Base-by-base conservation (phyloP, 1,139 yeast species). In the Kodamaea suecica region DNA sequence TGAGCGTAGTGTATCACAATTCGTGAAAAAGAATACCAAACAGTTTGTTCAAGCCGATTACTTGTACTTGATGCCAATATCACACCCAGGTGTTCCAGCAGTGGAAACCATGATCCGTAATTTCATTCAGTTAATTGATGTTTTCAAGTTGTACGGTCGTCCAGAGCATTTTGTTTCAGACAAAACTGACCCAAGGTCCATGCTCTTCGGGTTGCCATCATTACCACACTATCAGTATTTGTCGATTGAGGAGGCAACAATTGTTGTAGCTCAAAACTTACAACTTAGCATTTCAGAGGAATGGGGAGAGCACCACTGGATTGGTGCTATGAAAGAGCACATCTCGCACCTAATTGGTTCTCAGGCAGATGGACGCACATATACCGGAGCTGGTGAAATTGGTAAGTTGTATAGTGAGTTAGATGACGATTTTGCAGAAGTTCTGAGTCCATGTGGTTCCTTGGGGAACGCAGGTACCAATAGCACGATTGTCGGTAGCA, bases 31-130 rank as follows among this genome's bases (percentile, higher is more conserved):
- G 43, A 56, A 59, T 37, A 37, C 39, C 29, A 49, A 47, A 40
- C 52, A 54, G 36, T 73, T 57, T 47, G 70, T 53, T 20, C 57
- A 47, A 32, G 63, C 66, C 36, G 55, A 55, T 49, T 73, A 50
- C 53, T 59, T 63, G 45, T 76, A 60, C 52, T 59, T 76, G 41
- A 73, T 76, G 65, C 81, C 82, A 2, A 65, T 63, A 21, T 43
- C 71, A 6, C 82, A 76, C 49, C 77, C 80, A 0, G 78, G 79
- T 10, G 80, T 76, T 9, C 59, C 63, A 27, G 74, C 75, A n/a
- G 59, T 70, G 17, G 81, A 76, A 51, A 76, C 77, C 21, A 75
- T 76, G 80, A 61, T 76, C 31, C 59, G 82, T 38, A 62, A 72
- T 48, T 63, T 70, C 37, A 64, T 76, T 31, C 80, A 77, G 35